These are phyloP conservation scores for Entophlyctis helioformis DNA, from an alignment of 192 early-diverging fungal species.

Conservation along the genomic window DNA sequence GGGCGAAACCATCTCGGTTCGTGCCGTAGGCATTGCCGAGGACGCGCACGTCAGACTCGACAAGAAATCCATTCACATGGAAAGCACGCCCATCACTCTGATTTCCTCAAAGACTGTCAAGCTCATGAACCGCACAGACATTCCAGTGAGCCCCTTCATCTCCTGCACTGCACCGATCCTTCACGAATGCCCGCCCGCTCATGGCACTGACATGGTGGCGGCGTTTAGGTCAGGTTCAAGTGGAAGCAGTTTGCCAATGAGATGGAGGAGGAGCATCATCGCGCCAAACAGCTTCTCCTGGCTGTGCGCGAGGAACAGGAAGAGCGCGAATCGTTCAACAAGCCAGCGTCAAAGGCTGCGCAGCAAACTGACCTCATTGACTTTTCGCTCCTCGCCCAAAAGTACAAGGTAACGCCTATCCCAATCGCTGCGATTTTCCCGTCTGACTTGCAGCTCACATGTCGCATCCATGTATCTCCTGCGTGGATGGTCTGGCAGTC, in stretches of 20 bases:
- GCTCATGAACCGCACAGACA: slow-evolving; percentile 35
- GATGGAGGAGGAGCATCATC: slow-evolving; percentile 27
- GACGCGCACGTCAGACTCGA: slow-evolving; percentile 43
- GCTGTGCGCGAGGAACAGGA: slow-evolving; percentile 13
- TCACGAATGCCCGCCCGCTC: too few species aligned
- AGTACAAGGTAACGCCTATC: slow-evolving; percentile 15
- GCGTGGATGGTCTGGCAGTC: too few species aligned
- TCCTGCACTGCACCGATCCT: too few species aligned
- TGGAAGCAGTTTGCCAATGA: slow-evolving; percentile 41
- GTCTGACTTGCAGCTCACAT: not conserved
- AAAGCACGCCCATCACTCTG: slow-evolving; percentile 42
- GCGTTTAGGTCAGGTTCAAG: slow-evolving; percentile 33
- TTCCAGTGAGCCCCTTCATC: slow-evolving; percentile 28
- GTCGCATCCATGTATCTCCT: too few species aligned
- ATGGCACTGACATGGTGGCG: too few species aligned
- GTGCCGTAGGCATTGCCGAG: slow-evolving; percentile 27
- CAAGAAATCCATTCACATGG: slow-evolving; percentile 26
- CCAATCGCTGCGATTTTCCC: not conserved
- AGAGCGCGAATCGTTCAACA: slow-evolving; percentile 15
- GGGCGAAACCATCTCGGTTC: slow-evolving; percentile 26
- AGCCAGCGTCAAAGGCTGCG: not conserved
- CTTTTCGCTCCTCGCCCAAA: slow-evolving; percentile 10
- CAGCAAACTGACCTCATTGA: not conserved
- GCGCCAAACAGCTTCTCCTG: slow-evolving; percentile 9
- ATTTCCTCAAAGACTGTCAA: slow-evolving; percentile 26